Percentiles rank a stretch among this genome's conserved stretches.
These are phyloP conservation scores for Mycena rebaudengoi DNA, from an alignment of 768 basidiomycete genomes.

Conservation along the genomic window DNA sequence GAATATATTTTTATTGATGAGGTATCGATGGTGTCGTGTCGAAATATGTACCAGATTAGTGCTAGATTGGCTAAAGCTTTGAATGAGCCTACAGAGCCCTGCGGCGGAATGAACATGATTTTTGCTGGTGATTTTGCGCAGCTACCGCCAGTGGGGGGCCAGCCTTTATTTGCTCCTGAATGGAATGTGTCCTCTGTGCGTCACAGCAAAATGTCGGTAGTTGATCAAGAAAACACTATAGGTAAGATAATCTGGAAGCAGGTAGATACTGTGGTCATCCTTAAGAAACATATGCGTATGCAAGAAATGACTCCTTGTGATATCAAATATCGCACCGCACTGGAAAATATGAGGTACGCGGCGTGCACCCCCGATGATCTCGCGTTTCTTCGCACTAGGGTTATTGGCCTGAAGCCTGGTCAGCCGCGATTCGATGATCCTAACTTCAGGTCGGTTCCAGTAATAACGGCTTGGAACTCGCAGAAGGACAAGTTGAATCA, in stretches of 20 bases:
- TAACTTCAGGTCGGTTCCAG: no score
- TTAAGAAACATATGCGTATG: conserved; percentile 39
- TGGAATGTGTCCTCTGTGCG: conserved; percentile 15
- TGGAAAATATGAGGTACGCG: no score
- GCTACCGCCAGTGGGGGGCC: conserved; percentile 30
- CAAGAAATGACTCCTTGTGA: no score
- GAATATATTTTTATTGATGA: conserved; percentile 43
- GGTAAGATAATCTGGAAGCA: conserved; percentile 35
- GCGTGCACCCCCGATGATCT: no score
- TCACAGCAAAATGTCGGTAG: not conserved
- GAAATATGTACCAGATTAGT: conserved; percentile 16
- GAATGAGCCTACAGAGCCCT: conserved; percentile 10
- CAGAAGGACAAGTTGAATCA: no score
- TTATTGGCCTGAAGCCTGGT: no score
- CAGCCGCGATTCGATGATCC: no score
- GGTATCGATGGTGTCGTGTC: conserved; percentile 38
- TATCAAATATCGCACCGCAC: no score
- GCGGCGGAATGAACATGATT: conserved; percentile 38
- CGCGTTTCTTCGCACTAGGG: no score
- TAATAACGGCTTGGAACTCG: no score
- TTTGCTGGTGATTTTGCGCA: conserved; percentile 34
- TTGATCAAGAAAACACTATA: conserved; percentile 19
- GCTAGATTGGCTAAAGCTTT: conserved; percentile 11
- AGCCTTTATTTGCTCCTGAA: conserved; percentile 6
- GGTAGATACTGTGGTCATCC: conserved; percentile 30